These are phyloP conservation scores for Phytophthora citricola DNA, from an alignment of 352 stramenopile species.

Conservation along the genomic window DNA sequence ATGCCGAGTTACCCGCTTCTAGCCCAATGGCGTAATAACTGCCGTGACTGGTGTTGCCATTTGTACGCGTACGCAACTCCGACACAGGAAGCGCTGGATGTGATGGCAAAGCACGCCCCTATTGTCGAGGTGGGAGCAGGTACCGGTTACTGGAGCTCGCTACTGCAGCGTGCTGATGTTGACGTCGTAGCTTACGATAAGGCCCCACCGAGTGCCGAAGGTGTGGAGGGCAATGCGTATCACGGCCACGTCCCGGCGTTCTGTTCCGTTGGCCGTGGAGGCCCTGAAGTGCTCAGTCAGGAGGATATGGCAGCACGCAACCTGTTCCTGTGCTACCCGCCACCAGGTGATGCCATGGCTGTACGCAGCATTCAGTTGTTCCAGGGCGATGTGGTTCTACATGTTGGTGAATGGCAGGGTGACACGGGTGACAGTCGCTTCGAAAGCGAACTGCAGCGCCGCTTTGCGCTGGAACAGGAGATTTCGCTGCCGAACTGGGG, in stretches of 20 bases:
- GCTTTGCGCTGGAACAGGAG: slow-evolving; percentile 62
- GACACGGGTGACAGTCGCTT: slow-evolving; percentile 76
- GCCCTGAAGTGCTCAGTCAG: slow-evolving; percentile 61
- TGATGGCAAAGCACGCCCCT: slow-evolving; percentile 58
- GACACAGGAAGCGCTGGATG: slow-evolving; percentile 54
- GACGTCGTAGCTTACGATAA: slow-evolving; percentile 83
- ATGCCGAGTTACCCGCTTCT: slow-evolving; percentile 75
- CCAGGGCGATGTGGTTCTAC: slow-evolving; percentile 66
- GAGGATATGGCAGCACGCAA: slow-evolving; percentile 45
- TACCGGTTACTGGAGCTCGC: slow-evolving; percentile 89
- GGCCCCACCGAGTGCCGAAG: slow-evolving; percentile 44
- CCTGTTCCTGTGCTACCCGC: slow-evolving; percentile 79
- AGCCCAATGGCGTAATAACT: slow-evolving; percentile 80
- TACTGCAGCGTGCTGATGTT: slow-evolving; percentile 69
- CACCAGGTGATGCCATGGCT: slow-evolving; percentile 71
- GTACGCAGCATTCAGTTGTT: slow-evolving; percentile 62
- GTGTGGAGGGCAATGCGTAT: slow-evolving; percentile 54
- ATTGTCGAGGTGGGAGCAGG: slow-evolving; percentile 91
- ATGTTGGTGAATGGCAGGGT: slow-evolving; percentile 84
- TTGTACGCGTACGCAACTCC: slow-evolving; percentile 81
- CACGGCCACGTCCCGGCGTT: slow-evolving; percentile 75
- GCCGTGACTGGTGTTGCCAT: slow-evolving; percentile 77
- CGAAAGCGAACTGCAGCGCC: slow-evolving; percentile 61
- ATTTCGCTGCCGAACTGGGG: slow-evolving; percentile 78
- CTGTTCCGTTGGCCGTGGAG: slow-evolving; percentile 59